These are phyloP conservation scores for Inonotus hispidus DNA, from an alignment of 1,284 basidiomycete species.

Conservation along the genomic window DNA sequence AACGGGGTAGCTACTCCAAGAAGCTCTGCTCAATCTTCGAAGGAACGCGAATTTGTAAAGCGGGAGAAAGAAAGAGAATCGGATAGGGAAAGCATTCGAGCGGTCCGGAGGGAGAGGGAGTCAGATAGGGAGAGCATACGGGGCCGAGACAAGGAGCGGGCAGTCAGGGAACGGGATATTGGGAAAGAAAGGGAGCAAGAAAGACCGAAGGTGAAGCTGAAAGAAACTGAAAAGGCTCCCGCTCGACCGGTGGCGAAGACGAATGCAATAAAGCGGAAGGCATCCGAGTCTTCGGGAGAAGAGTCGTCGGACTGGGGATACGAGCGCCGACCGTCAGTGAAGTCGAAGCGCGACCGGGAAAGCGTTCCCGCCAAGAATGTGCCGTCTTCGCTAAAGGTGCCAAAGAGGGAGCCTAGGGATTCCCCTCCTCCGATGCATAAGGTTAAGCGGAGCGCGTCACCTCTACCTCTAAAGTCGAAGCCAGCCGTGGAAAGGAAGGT, in stretches of 20 bases:
- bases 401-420: neutral
- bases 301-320: constrained; percentile 18
- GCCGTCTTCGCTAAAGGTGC: constrained; percentile 20
- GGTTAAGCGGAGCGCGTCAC: constrained; percentile 33
- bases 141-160: constrained; percentile 23
- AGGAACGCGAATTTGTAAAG: constrained; percentile 21
- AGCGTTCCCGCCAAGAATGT: constrained; percentile 23
- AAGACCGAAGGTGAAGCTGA: constrained; percentile 25
- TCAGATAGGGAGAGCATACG: constrained; percentile 27
- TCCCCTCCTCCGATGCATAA: constrained; percentile 24
- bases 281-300: constrained; percentile 1
- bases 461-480: constrained; percentile 22
- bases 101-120: constrained; percentile 26
- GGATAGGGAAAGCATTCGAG: constrained; percentile 27
- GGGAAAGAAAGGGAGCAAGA: constrained; percentile 35
- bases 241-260: neutral
- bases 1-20: constrained; percentile 26
- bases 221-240: constrained; percentile 8
- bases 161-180: constrained; percentile 10
- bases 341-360: constrained; percentile 25
- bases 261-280: constrained; percentile 1
- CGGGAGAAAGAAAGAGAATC: constrained; percentile 27
- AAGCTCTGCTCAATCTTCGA: neutral
- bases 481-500: constrained; percentile 19
- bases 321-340: constrained; percentile 1